Evolutionary conservation across 2,329 filamentous ascomycete genomes (phyloP).

Genomic region (Hypoxylon sp.): DNA sequence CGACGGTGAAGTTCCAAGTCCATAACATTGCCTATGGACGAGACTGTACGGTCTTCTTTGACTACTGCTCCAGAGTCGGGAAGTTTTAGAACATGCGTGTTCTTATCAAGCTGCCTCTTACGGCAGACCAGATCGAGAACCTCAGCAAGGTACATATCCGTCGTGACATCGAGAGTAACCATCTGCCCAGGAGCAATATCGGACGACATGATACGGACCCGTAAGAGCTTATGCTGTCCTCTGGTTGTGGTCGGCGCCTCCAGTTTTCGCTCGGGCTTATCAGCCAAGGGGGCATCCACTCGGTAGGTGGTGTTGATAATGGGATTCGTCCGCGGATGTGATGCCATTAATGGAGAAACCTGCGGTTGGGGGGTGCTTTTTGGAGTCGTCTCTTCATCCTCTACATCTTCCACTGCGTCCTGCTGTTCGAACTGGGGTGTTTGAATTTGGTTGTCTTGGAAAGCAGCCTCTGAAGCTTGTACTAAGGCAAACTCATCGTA

Average conservation of each 20-base stretch:
- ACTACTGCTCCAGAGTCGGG: constrained; percentile 81
- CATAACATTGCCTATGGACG: constrained; percentile 80
- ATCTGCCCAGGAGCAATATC: constrained; percentile 81
- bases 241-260: constrained; percentile 63
- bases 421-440: constrained; percentile 78
- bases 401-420: constrained; percentile 57
- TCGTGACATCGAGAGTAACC: constrained; percentile 81
- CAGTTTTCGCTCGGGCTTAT: constrained; percentile 67
- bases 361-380: constrained; percentile 66
- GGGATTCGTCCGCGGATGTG: constrained; percentile 67
- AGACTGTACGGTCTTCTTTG: constrained; percentile 82
- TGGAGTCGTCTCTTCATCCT: constrained; percentile 61
- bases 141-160: constrained; percentile 86
- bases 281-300: constrained; percentile 68
- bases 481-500: constrained; percentile 88
- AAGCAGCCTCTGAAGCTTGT: constrained; percentile 77
- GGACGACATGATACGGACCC: constrained; percentile 78
- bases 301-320: constrained; percentile 74
- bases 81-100: constrained; percentile 83
- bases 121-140: constrained; percentile 84
- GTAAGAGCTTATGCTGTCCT: constrained; percentile 79
- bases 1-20: constrained; percentile 83
- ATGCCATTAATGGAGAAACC: constrained; percentile 52
- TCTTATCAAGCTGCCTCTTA: constrained; percentile 84
- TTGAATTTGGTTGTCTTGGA: constrained; percentile 76